A percentile compares a stretch with the other conserved stretches of the same genome.
Evolutionary conservation across 2,329 filamentous ascomycete genomes (phyloP).

Genomic region (Endoconidiophora polonica): DNA sequence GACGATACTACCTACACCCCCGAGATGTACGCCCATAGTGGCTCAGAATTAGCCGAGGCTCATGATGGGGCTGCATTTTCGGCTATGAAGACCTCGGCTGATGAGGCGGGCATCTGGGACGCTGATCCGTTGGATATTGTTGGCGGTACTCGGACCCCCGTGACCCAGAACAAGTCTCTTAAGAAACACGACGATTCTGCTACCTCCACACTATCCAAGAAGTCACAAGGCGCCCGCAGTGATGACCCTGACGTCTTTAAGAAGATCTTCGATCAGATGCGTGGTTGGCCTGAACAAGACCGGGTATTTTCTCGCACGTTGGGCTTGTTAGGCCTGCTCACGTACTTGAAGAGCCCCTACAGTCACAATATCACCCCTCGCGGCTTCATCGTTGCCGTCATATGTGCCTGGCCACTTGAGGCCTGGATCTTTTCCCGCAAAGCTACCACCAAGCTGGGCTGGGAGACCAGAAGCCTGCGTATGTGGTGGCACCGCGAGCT

Average conservation of each 20-base stretch:
- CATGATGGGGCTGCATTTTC: background rate
- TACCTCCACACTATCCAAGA: background rate
- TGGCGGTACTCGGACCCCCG: background rate
- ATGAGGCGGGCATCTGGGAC: slow-evolving; percentile 11
- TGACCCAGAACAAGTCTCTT: background rate
- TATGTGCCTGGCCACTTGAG: slow-evolving; percentile 11
- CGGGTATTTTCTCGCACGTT: slow-evolving; percentile 10
- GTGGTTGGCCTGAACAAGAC: slow-evolving; percentile 8
- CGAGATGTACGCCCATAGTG: background rate
- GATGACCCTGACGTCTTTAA: slow-evolving; percentile 4
- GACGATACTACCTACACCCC: background rate
- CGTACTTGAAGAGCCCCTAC: slow-evolving; percentile 7
- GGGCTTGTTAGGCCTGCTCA: slow-evolving; percentile 9
- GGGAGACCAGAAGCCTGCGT: slow-evolving; percentile 6
- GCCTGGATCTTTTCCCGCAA: slow-evolving; percentile 7
- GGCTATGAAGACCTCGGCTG: background rate
- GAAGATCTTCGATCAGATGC: slow-evolving; percentile 1
- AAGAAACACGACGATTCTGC: background rate
- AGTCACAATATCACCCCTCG: slow-evolving; percentile 4
- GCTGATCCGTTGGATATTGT: slow-evolving; percentile 8
- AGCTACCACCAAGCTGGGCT: slow-evolving; percentile 8
- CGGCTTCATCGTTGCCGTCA: slow-evolving; percentile 3
- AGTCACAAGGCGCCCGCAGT: background rate
- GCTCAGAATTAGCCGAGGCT: background rate
- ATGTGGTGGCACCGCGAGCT: slow-evolving; percentile 10